These are phyloP conservation scores for Verticillium tricorpus DNA, from an alignment of 2,329 filamentous ascomycete genomes.

Conservation along the genomic window DNA sequence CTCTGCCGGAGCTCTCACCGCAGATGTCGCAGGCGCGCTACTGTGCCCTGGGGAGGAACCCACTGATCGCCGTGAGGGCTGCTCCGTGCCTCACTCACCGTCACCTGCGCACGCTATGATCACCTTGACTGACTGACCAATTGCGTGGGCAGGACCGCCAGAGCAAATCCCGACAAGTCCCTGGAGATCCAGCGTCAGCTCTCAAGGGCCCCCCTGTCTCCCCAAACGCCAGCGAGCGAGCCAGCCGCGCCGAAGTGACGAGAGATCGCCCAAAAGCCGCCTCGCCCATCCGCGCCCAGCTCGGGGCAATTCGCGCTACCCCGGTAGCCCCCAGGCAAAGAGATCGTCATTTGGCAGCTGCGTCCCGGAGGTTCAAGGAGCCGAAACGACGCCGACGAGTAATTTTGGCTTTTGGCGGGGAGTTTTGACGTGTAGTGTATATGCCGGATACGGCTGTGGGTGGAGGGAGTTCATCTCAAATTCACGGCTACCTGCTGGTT, in stretches of 20 bases:
- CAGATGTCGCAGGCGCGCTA: conserved; percentile 11
- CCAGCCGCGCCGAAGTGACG: conserved; percentile 1
- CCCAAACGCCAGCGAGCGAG: conserved; percentile 4
- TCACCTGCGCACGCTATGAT: conserved; percentile 12
- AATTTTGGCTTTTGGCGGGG: neutral
- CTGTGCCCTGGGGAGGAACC: conserved; percentile 8
- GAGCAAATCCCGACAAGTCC: neutral
- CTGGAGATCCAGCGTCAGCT: conserved; percentile 1
- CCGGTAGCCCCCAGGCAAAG: conserved; percentile 7
- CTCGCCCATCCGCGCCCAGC: conserved; percentile 2
- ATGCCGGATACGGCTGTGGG: neutral
- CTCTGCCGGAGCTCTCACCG: conserved; percentile 6
- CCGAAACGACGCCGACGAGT: conserved; percentile 8
- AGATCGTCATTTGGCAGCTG: conserved; percentile 16
- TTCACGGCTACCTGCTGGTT: neutral
- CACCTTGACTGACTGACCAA: conserved; percentile 10
- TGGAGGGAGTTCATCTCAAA: neutral
- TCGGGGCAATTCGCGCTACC: conserved; percentile 12
- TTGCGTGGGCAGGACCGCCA: conserved; percentile 1
- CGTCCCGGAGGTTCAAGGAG: conserved; percentile 9
- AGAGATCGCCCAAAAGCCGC: conserved; percentile 4
- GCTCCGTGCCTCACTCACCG: conserved; percentile 6
- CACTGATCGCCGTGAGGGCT: conserved; percentile 12
- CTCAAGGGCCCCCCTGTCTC: neutral
- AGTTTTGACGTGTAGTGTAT: neutral